phyloP scores from a whole-genome alignment of 139 green algal genomes.

The Klebsormidium nitens region DNA sequence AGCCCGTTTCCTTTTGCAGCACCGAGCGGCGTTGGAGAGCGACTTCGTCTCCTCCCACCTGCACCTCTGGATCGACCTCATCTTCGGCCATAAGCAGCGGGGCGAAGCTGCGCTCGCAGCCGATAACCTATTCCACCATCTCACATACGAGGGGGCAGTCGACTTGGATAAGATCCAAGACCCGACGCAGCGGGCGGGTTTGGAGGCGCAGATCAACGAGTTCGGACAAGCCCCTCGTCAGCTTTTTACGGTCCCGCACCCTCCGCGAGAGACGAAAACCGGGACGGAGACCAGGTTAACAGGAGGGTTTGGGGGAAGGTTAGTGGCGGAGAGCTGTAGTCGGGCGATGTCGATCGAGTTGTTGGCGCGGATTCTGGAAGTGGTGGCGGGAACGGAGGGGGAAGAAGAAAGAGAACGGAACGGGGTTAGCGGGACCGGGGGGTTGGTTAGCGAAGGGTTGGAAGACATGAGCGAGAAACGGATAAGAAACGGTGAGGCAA shows the following conservation, averaged over 20 bases:
- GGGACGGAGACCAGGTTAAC: no score
- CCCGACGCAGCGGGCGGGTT: slow-evolving; percentile 15
- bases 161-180: slow-evolving; percentile 39
- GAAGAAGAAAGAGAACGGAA: no score
- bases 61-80: slow-evolving; percentile 52
- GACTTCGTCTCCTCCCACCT: slow-evolving; percentile 50
- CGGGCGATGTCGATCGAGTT: no score
- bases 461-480: no score
- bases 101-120: slow-evolving; percentile 61
- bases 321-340: no score
- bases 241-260: slow-evolving; percentile 66
- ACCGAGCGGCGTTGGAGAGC: slow-evolving; percentile 48
- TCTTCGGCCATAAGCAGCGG: slow-evolving; percentile 57
- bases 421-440: no score
- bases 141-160: slow-evolving; percentile 79
- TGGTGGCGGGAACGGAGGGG: no score
- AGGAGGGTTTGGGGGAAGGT: no score
- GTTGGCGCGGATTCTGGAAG: no score
- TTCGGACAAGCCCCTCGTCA: slow-evolving; percentile 83
- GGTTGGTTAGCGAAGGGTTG: no score
- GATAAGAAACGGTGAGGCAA: no score
- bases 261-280: slow-evolving; percentile 36
- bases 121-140: slow-evolving; percentile 81
- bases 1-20: slow-evolving; percentile 16
- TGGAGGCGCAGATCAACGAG: slow-evolving; percentile 80